Evolutionary conservation across 1,139 yeast genomes (phyloP), one percentile per base, ranked within the genome.

Genomic region (Keqinozyma sinolaborantium): DNA sequence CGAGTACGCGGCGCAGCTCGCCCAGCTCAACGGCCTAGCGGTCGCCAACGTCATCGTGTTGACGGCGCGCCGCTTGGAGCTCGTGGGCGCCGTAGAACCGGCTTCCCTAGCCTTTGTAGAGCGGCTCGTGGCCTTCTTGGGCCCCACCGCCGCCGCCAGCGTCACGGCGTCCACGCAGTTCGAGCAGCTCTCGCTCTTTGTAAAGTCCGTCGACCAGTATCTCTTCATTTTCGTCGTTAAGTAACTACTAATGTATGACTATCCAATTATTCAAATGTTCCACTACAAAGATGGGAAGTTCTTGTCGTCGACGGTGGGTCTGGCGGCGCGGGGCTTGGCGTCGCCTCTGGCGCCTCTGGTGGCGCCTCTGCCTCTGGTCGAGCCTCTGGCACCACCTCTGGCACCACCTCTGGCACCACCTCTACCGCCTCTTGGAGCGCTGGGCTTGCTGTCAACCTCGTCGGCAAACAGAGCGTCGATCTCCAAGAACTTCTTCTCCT

Each of bases 401-500:
- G 30, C 61, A 48, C 68, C 66, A 48, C 65, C 58, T 41, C 55
- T 42, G 40, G 50, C 53, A 38, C 53, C 56, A 46, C 53, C 47
- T 38, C 51, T 51, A 29, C 35, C 30, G 25, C 40, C 41, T 36
- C 41, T 51, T 35, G 53, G 37, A 31, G 40, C 43, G 25, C 43
- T 33, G 30, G 39, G 31, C 34, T 51, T 42, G 25, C 42, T 45
- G 39, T 59, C 54, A 30, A 42, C 45, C 42, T 70, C 64, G 41
- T 80, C 87, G 45, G 79, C 70, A 53, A 81, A 81, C 35, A 73
- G 62, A 41, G 86, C 83, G 44, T 77, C 75, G 49, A 81, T 64
- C 45, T 81, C 85, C 58, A 83, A 73, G 60, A 68, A 68, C 55
- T 70, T 73, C 78, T 83, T 83, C 56, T 77, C 77, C 73, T 83